Conservation (phyloP, 768 basidiomycete genomes). For the Lyophyllum decastes region DNA sequence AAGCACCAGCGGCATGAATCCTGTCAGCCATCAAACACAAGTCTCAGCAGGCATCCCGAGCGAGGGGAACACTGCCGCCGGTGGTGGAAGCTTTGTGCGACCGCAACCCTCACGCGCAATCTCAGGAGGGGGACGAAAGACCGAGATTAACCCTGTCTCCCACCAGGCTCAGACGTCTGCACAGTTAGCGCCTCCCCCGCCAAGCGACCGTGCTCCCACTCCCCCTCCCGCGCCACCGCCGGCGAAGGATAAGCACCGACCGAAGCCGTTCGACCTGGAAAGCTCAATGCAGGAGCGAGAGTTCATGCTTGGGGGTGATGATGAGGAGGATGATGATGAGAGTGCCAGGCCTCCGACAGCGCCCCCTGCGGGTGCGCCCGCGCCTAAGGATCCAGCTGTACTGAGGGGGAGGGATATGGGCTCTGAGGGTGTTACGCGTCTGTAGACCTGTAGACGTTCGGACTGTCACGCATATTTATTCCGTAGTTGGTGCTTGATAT, state of each 20-base stretch:
- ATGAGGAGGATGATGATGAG: constrained; percentile 22
- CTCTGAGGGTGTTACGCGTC: not conserved
- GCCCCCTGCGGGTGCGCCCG: not conserved
- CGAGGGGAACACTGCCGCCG: constrained; percentile 3
- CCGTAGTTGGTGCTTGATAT: no score
- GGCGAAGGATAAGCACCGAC: constrained; percentile 14
- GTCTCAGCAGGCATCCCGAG: constrained; percentile 12
- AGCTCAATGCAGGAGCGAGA: constrained; percentile 32
- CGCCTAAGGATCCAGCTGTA: not conserved
- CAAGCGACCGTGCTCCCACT: constrained; percentile 11
- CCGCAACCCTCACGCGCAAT: constrained; percentile 23
- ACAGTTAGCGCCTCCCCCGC: constrained; percentile 8
- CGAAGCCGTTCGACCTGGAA: constrained; percentile 16
- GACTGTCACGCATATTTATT: not conserved
- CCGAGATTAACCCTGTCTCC: constrained; percentile 42
- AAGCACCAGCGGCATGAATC: constrained; percentile 25
- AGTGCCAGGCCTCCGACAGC: not conserved
- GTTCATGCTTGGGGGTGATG: constrained; percentile 37
- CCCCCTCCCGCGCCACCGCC: constrained; percentile 4
- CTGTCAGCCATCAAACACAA: constrained; percentile 37
- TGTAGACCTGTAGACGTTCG: not conserved
- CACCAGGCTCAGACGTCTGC: constrained; percentile 38
- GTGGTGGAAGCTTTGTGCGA: constrained; percentile 28
- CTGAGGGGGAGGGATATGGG: constrained; percentile 2
- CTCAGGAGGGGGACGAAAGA: constrained; percentile 13